These are phyloP conservation scores for Fusarium mexicanum DNA, from an alignment of 2,329 filamentous ascomycete genomes.

Conservation along the genomic window DNA sequence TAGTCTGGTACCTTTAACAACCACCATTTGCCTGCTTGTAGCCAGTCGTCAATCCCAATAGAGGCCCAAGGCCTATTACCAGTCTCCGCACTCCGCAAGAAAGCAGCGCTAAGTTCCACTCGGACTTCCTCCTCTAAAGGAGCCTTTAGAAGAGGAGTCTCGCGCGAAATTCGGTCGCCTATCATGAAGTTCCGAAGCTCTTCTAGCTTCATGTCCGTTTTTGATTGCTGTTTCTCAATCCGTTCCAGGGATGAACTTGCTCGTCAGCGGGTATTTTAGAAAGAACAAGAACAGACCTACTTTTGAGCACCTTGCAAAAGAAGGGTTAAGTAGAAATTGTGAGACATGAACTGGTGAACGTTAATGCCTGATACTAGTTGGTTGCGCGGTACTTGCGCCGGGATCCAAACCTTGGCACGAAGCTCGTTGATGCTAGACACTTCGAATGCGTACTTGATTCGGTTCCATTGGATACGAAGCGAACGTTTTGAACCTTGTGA, in stretches of 20 bases:
- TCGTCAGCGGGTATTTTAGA: accelerated
- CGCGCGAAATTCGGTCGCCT: accelerated
- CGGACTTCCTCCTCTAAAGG: accelerated
- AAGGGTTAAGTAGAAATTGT: accelerated
- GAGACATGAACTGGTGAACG: accelerated
- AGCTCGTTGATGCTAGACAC: not conserved
- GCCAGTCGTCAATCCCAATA: accelerated
- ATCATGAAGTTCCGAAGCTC: accelerated
- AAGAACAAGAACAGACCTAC: accelerated
- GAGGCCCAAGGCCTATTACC: not conserved
- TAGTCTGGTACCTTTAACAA: not conserved
- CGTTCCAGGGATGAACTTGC: accelerated
- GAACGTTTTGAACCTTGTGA: not conserved
- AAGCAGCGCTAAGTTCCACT: accelerated
- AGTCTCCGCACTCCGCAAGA: accelerated
- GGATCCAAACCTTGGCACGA: accelerated
- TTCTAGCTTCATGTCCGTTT: accelerated
- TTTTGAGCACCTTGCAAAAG: not conserved
- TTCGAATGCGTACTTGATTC: not conserved
- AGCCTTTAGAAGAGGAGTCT: accelerated
- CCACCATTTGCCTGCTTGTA: accelerated
- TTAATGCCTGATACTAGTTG: not conserved
- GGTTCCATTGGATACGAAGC: accelerated
- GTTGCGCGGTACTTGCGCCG: no score
- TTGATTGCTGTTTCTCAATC: not conserved